These are phyloP conservation scores for Rosa hybrid DNA, from an alignment of 331 rosid genomes.

Conservation along the genomic window DNA sequence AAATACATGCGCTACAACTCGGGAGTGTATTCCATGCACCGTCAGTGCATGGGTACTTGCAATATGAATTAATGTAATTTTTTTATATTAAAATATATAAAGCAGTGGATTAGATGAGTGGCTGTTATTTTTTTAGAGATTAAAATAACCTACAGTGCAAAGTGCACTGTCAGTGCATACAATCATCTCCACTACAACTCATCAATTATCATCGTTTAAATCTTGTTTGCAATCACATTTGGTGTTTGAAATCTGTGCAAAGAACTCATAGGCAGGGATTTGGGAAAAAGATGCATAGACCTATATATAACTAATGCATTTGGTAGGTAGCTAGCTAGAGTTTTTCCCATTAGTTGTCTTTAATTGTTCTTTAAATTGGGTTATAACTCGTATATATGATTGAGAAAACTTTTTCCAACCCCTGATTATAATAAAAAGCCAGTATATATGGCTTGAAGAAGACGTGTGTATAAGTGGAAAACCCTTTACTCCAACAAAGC, in stretches of 20 bases:
- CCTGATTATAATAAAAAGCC: background rate
- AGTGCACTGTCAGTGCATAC: too few species aligned
- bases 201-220: background rate
- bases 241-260: background rate
- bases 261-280: background rate
- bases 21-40: too few species aligned
- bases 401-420: background rate
- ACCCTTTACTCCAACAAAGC: background rate
- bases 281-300: background rate
- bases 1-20: background rate
- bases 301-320: background rate
- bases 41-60: too few species aligned
- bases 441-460: background rate
- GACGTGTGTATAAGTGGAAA: slow-evolving; percentile 3
- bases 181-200: too few species aligned
- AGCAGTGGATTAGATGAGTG: too few species aligned
- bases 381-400: background rate
- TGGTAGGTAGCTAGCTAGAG: background rate
- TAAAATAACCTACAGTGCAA: too few species aligned
- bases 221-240: background rate
- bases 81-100: too few species aligned
- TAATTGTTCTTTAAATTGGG: background rate
- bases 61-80: too few species aligned
- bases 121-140: too few species aligned
- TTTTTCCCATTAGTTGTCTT: background rate